A percentile compares a stretch with the other conserved stretches of the same genome.
Evolutionary conservation across 441 rosid genomes (phyloP).

Genomic region (Erodium texanum): DNA sequence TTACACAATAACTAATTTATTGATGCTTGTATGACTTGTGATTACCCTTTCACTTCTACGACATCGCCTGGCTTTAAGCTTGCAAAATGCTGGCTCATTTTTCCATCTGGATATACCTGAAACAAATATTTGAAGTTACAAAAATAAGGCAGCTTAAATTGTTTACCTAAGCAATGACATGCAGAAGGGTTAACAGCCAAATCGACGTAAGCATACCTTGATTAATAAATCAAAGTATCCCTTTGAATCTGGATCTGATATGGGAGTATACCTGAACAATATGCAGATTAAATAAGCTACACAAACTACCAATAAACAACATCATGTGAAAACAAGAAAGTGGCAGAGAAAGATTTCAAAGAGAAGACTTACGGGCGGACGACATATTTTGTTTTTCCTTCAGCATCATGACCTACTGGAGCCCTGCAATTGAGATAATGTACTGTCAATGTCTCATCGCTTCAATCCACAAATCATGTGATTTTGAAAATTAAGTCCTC

Average conservation of each 20-base stretch:
- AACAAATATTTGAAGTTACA: slow-evolving; percentile 13
- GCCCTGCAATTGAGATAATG: slow-evolving; percentile 47
- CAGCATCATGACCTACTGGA: slow-evolving; percentile 66
- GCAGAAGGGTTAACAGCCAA: slow-evolving; percentile 8
- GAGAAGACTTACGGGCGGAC: slow-evolving; percentile 74
- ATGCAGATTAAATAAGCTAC: slow-evolving; percentile 12
- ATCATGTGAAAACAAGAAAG: slow-evolving; percentile 6
- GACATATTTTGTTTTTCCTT: slow-evolving; percentile 86
- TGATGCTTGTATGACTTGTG: background rate
- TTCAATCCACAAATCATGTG: background rate
- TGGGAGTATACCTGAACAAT: slow-evolving; percentile 73
- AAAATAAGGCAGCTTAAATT: background rate
- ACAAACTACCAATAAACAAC: slow-evolving; percentile 2
- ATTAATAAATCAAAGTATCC: slow-evolving; percentile 84
- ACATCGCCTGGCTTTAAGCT: slow-evolving; percentile 87
- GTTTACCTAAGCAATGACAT: background rate
- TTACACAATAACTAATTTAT: background rate
- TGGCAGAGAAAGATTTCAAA: slow-evolving; percentile 12
- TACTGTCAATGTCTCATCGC: slow-evolving; percentile 5
- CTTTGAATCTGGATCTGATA: slow-evolving; percentile 83
- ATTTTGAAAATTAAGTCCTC: slow-evolving; percentile 11
- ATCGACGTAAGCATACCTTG: slow-evolving; percentile 48
- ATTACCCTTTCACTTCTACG: slow-evolving; percentile 88
- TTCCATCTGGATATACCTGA: slow-evolving; percentile 92
- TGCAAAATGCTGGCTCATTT: slow-evolving; percentile 98